Base-by-base conservation (phyloP, 306 rosid species). In the Neltuma alba region DNA sequence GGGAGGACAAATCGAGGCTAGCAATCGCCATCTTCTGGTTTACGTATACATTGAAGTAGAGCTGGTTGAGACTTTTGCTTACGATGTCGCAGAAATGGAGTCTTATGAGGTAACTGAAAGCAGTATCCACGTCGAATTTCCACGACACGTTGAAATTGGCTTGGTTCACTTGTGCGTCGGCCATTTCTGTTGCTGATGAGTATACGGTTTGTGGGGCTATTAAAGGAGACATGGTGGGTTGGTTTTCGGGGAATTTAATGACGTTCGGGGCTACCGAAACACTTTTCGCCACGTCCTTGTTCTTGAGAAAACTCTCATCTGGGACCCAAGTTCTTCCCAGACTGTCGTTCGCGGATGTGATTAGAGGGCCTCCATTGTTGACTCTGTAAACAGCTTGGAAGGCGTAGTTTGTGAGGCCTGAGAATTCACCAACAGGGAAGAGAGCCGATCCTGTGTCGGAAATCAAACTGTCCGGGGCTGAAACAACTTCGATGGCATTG, bases 31-130 rank as follows among this genome's bases (percentile, higher is more conserved):
- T 9, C 74, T 76, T 81, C 42, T 80, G 88, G 72, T 89, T 89
- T 0, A 89, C 11, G 38, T 78, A 89, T 34, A 89, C 90, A 11
- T 87, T 58, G 23, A 89, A 89, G 85, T 83, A 85, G 44, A 89
- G 89, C 34, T 72, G 27, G 57, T 85, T 83, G 4, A 85, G 78
- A 10, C 83, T 79, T 79, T 86, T 82, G 79, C 92, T 88, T 1
- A 86, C 86, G 69, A 88, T 79, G 82, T 88, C 92, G 77, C 92
- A 88, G 70, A 88, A 88, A 82, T 88, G 92, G 30, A 88, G 28
- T 37, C 92, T 82, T n/a, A 88, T 10, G 34, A 88, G 83, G 83
- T 88, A 86, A 50, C 83, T 67, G 37, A 88, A 88, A 63, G 83
- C 21, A 2, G 75, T 45, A 58, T 88, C 89, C 16, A 80, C 89